Base-by-base conservation (phyloP, 148 eudicot species). In the Salicornia ramosissima region DNA sequence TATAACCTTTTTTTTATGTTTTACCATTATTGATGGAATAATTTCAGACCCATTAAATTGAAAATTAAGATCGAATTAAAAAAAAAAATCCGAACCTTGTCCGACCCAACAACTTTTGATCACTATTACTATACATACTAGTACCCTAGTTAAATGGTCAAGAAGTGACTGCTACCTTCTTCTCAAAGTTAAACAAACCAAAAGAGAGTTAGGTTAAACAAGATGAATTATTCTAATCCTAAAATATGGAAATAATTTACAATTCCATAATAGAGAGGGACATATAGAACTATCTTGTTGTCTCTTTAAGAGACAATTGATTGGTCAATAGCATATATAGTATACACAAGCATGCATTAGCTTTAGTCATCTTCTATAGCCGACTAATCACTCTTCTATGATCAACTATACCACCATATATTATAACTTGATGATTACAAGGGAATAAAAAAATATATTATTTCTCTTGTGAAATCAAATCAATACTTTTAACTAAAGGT, bases 301-400 rank as follows among this genome's bases (percentile, higher is more conserved):
- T 50, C 29, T 16, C 70, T 67, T 67, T 67, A 50, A 19, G 70
- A 67, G 36, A 67, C 58, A 67, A 5, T 31, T 50, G 26, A 52
- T 30, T 58, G 56, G 67, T 64, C 22, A 18, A 64, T 43, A 42
- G 68, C 21, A 43, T 64, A 64, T 67, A 67, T 46, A 65, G 34
- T 65, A 25, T 45, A 29, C 34, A 26, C 57, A 53, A 30, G 55
- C 56, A 47, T 65, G 69, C 58, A 67, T 49, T n/a, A 67, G 28
- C 55, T 67, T 18, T 31, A 50, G 54, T 47, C 39, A 30, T 53
- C 22, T 31, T 58, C 13, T 1, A 56, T 58, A 58, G 24, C 22
- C 24, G 40, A 30, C 40, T 30, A 29, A 30, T 58, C 31, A 58
- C 30, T 58, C 2, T 24, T 4, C n/a, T 19, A 58, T 58, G 63